Evolutionary conservation across 2,329 filamentous ascomycete species (phyloP).

Genomic region (Fusarium pseudonygamai): DNA sequence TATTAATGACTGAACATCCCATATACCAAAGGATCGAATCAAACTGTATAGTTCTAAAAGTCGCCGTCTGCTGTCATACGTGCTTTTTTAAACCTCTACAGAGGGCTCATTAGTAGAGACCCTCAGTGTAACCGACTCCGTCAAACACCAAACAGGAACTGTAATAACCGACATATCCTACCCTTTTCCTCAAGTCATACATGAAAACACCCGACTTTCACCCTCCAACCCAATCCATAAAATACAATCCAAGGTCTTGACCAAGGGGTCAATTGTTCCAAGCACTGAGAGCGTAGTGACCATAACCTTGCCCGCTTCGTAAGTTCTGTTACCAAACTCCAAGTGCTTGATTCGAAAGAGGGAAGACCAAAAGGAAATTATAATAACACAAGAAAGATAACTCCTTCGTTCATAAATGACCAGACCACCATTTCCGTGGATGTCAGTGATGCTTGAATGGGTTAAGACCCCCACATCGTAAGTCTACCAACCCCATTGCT

Average conservation of each 20-base stretch:
- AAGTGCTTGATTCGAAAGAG: slow-evolving; percentile 16
- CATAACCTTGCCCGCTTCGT: slow-evolving; percentile 17
- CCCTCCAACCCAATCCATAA: not conserved
- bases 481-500: slow-evolving; percentile 39
- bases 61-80: not conserved
- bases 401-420: not conserved
- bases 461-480: not conserved
- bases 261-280: not conserved
- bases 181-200: slow-evolving; percentile 18
- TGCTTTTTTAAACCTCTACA: not conserved
- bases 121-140: slow-evolving; percentile 11
- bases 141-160: slow-evolving; percentile 10
- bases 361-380: slow-evolving; percentile 2
- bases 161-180: slow-evolving; percentile 11
- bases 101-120: not conserved
- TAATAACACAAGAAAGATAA: slow-evolving; percentile 14
- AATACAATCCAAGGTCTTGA: slow-evolving; percentile 8
- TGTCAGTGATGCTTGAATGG: not conserved
- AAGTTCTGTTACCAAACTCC: slow-evolving; percentile 38
- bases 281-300: slow-evolving; percentile 8
- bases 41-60: not conserved
- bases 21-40: not conserved
- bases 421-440: not conserved
- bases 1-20: not conserved
- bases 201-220: slow-evolving; percentile 13